Conservation (phyloP, 1,284 basidiomycete genomes). For the Xanthoconium separans region DNA sequence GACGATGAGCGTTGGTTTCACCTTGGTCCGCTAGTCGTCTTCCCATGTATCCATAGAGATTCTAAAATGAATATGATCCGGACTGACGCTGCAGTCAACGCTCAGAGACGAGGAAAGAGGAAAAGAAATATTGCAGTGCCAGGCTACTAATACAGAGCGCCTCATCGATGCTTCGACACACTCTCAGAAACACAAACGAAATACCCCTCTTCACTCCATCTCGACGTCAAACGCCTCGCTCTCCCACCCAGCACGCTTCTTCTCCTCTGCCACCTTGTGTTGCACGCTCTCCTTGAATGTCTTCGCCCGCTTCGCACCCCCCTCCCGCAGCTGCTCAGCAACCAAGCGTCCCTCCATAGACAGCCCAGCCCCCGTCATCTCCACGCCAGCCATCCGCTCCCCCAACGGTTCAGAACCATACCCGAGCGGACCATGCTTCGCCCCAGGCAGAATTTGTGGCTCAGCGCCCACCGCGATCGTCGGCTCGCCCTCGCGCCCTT, state of each 20-base stretch:
- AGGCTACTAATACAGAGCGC: too few species aligned
- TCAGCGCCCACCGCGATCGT: slow-evolving; percentile 65
- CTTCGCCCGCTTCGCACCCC: slow-evolving; percentile 19
- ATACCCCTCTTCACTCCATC: slow-evolving; percentile 7
- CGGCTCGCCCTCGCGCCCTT: slow-evolving; percentile 37
- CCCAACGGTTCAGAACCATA: slow-evolving; percentile 48
- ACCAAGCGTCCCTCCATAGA: not conserved
- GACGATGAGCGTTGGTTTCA: not conserved
- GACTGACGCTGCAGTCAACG: too few species aligned
- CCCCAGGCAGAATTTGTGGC: slow-evolving; percentile 63
- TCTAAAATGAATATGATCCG: too few species aligned
- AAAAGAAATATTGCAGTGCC: too few species aligned
- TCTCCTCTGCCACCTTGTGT: slow-evolving; percentile 20
- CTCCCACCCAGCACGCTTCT: slow-evolving; percentile 23
- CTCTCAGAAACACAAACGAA: not conserved
- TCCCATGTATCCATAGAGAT: not conserved
- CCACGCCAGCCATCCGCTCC: slow-evolving; percentile 31
- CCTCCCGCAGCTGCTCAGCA: slow-evolving; percentile 10
- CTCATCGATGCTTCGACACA: not conserved
- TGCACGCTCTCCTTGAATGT: slow-evolving; percentile 30
- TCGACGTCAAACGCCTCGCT: slow-evolving; percentile 30
- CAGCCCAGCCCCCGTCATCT: not conserved
- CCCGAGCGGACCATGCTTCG: slow-evolving; percentile 63
- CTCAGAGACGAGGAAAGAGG: too few species aligned
- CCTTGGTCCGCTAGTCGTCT: not conserved